Base-by-base conservation (phyloP, 768 basidiomycete genomes). In the Boletus tomentosulus region DNA sequence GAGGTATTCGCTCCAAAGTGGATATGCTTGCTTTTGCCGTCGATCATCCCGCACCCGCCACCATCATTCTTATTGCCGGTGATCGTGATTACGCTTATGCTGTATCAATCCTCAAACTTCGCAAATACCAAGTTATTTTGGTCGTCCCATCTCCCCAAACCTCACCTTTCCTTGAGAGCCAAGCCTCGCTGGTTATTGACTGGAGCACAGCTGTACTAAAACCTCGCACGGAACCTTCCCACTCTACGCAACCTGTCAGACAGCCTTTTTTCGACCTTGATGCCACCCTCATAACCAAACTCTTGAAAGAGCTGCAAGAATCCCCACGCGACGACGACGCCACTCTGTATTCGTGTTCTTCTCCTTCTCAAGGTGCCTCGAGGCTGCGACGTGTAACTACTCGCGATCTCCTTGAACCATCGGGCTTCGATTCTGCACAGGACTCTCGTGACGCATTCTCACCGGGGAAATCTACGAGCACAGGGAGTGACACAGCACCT, bases 11-110 rank as follows among this genome's bases (percentile, higher is more conserved):
- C 45, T 42, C 22, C 9, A 63, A 19, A 86, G 86, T 84, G 45
- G 87, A 88, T 61, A 82, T 88, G 76, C 69, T 88, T 53, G 74
- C 79, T 7, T 79, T 81, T 63, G 85, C 82, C n/a, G 78, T 84
- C 61, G 86, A 87, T 68, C 77, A 79, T 57, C 70, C 76, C 3
- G 53, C 76, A 3, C 77, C 79, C 53, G 62, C 77, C 27, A 85
- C 84, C 15, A 69, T 86, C 58, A 67, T 87, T 42, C 71, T 89
- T 35, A 83, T 89, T 59, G 77, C 85, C 0, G 83, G 81, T 16
- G 85, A 88, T 66, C 75, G 83, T 39, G 85, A 87, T 63, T 81
- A 85, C 58, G 78, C 79, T 4, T 87, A 85, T 62, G 79, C 80
- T n/a, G 66, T 85, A 43, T 80, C 85, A 2, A 71, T 74, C 34